Evolutionary conservation across 2,329 filamentous ascomycete genomes (phyloP), one percentile per base, ranked within the genome.

Genomic region (Rachicladosporium sp.): DNA sequence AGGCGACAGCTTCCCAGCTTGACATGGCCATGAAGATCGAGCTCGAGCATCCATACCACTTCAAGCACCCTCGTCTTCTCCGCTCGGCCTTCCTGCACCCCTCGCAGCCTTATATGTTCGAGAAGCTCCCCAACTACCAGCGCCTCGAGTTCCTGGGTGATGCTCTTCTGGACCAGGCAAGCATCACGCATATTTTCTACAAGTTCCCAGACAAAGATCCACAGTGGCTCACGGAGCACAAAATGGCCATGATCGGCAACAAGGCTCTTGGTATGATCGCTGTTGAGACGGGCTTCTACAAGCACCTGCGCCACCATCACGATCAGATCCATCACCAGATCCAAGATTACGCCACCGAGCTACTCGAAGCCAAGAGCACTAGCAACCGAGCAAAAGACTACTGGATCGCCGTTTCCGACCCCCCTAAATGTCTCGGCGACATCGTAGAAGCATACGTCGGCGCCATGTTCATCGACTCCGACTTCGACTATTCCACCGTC

Each of bases 171-270:
- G 88, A 95, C 56, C 82, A 89, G 76, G 81, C 71, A 8, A 85
- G 81, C 51, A 80, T 96, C 40, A 82, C 88, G 50, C 78, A 84
- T 50, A 70, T 98, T 3, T 96, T 86, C 62, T 71, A 78, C 49
- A 70, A 68, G 3, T 86, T 82, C 50, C 86, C 87, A 0, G 67
- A 75, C 37, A 83, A 81, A 43, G 87, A 94, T 53, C 89, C 91
- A 0, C 88, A 96, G 57, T 96, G 89, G 89, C 69, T 98, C 43
- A 96, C 91, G 0, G 91, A 96, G 61, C 89, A 96, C 69, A 96
- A 96, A 64, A 95, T 93, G 79, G 86, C 88, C 11, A 95, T 98
- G 84, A 88, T 91, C 0, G 91, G 85, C 38, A 98, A 98, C 64
- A 87, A 88, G 44, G 98, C 96, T 55, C 71, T 95, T 1, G 86